Conservation (phyloP, 2,329 filamentous ascomycete genomes). For the Phaeoacremonium minimum region DNA sequence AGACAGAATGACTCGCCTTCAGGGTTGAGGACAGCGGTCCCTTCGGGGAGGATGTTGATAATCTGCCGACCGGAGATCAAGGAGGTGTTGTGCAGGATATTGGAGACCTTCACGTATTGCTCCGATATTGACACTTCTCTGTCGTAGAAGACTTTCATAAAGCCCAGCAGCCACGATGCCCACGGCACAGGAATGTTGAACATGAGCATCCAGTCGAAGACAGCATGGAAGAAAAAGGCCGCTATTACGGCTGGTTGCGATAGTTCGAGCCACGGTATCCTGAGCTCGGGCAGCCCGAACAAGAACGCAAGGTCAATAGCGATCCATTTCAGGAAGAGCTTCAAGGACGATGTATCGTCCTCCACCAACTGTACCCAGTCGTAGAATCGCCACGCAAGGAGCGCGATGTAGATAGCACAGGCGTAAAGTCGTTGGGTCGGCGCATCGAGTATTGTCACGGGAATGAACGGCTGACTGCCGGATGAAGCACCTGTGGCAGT, state of each 20-base stretch:
- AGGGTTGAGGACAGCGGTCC: constrained; percentile 85
- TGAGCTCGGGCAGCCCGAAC: constrained; percentile 78
- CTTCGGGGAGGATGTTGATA: constrained; percentile 95
- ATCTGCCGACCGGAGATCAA: constrained; percentile 95
- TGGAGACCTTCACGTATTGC: constrained; percentile 80
- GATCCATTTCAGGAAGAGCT: constrained; percentile 91
- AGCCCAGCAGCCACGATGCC: constrained; percentile 64
- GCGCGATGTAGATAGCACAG: constrained; percentile 68
- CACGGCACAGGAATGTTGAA: constrained; percentile 83
- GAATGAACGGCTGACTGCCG: constrained; percentile 68
- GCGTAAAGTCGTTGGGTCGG: constrained; percentile 89
- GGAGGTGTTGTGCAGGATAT: constrained; percentile 85
- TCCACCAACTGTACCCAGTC: constrained; percentile 78
- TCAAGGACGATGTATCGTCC: constrained; percentile 81
- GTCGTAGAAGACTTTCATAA: constrained; percentile 83
- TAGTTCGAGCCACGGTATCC: constrained; percentile 96
- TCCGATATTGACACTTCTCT: constrained; percentile 93
- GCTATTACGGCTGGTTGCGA: constrained; percentile 68
- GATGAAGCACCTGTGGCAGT: constrained; percentile 16
- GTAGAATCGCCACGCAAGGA: constrained; percentile 81
- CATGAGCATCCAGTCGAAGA: constrained; percentile 84
- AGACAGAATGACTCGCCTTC: constrained; percentile 78
- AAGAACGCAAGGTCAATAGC: constrained; percentile 81
- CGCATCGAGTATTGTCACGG: constrained; percentile 77
- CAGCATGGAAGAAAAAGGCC: constrained; percentile 67